Conservation (phyloP, 2,329 filamentous ascomycete species). For the Colletotrichum simmondsii region DNA sequence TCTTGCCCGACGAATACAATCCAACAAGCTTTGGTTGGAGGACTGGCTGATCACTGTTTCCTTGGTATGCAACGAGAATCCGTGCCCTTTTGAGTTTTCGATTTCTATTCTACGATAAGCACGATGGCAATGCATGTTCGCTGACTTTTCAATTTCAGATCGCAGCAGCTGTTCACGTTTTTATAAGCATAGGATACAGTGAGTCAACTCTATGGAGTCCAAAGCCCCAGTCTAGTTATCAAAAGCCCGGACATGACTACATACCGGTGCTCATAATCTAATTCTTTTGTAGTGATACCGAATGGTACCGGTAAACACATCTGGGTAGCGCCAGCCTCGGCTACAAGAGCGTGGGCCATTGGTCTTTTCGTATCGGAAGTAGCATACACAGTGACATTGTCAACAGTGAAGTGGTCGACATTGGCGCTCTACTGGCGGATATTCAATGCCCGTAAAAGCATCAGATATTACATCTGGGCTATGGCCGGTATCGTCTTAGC, state of each 20-base stretch:
- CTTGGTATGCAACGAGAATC: conserved; percentile 32
- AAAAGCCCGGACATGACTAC: background rate
- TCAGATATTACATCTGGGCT: conserved; percentile 36
- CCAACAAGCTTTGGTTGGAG: conserved; percentile 37
- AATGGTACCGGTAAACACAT: conserved; percentile 38
- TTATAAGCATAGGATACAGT: conserved; percentile 35
- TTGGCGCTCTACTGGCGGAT: conserved; percentile 41
- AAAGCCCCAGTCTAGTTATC: background rate
- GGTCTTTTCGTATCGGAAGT: conserved; percentile 39
- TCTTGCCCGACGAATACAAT: conserved; percentile 35
- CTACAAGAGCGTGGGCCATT: conserved; percentile 36
- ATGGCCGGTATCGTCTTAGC: conserved; percentile 30
- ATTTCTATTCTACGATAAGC: background rate
- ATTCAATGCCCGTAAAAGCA: conserved; percentile 36
- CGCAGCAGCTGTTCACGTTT: conserved; percentile 32
- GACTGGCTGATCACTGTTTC: conserved; percentile 39
- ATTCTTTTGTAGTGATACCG: conserved; percentile 30
- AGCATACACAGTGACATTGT: conserved; percentile 35
- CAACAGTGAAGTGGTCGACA: conserved; percentile 38
- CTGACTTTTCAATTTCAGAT: conserved; percentile 3
- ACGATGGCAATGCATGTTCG: too few relatives aligned
- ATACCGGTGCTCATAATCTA: too few relatives aligned
- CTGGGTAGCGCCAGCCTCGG: conserved; percentile 37
- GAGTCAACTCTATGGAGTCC: background rate
- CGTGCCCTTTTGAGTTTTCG: background rate